Percentiles rank a stretch among this genome's conserved stretches.
phyloP scores from a whole-genome alignment of 139 green algal species.

The Chlorella sp. region DNA sequence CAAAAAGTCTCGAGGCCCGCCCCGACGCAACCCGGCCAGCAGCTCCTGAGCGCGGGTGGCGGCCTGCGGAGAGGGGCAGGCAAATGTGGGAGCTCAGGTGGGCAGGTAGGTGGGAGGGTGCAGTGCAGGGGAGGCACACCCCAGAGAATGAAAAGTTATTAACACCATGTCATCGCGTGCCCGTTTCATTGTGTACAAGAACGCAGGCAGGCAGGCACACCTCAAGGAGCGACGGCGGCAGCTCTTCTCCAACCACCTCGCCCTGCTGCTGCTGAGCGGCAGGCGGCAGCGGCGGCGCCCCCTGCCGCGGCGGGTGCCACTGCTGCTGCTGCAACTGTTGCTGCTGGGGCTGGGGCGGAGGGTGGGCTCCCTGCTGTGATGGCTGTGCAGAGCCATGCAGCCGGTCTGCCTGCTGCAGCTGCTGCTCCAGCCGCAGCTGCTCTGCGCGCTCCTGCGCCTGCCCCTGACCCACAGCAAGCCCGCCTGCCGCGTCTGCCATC shows the following conservation, averaged over 20 bases:
- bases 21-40: conserved; percentile 28
- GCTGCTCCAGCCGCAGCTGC: too few relatives aligned
- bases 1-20: conserved; percentile 36
- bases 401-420: too few relatives aligned
- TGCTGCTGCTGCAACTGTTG: conserved; percentile 19
- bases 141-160: too few relatives aligned
- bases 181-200: too few relatives aligned
- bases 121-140: too few relatives aligned
- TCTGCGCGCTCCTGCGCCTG: too few relatives aligned
- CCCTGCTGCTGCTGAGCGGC: not conserved
- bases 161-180: too few relatives aligned
- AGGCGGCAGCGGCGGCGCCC: not conserved
- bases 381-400: not conserved
- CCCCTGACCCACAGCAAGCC: too few relatives aligned
- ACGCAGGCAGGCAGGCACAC: not conserved
- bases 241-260: conserved; percentile 12
- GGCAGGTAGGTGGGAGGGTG: too few relatives aligned
- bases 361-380: not conserved
- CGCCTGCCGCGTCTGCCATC: not conserved
- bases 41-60: conserved; percentile 32
- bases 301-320: not conserved
- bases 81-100: too few relatives aligned
- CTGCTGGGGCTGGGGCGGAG: not conserved
- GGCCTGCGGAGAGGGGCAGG: not conserved
- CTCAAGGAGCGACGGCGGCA: conserved; percentile 10